Percentiles rank a stretch among this genome's conserved stretches.
phyloP scores from a whole-genome alignment of 305 asterid species.

The Fraxinus ornus region DNA sequence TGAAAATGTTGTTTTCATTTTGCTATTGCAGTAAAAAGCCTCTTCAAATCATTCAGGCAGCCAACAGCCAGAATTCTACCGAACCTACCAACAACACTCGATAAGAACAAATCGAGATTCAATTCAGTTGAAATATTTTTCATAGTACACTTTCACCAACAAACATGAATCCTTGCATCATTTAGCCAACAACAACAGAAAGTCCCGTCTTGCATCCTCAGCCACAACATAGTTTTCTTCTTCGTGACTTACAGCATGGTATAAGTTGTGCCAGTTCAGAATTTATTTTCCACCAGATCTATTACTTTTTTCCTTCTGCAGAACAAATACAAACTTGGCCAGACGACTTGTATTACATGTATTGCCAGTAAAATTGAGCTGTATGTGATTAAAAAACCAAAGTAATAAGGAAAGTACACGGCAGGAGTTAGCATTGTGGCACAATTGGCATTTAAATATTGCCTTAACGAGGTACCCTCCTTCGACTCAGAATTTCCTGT shows the following conservation, averaged over 20 bases:
- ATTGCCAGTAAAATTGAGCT: background rate
- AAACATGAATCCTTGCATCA: conserved; percentile 2
- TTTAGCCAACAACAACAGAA: background rate
- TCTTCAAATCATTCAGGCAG: background rate
- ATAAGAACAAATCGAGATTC: background rate
- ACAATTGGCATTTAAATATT: background rate
- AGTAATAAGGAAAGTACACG: background rate
- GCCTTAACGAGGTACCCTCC: conserved; percentile 59
- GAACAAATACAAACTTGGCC: conserved; percentile 43
- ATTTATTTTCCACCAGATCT: background rate
- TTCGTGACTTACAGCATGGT: background rate
- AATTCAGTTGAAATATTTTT: background rate
- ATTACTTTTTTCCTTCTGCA: conserved; percentile 19
- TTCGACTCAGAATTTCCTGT: conserved; percentile 68
- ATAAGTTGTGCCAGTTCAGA: background rate
- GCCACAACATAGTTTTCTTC: background rate
- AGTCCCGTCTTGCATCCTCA: background rate
- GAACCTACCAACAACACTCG: background rate
- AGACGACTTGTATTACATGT: conserved; percentile 2
- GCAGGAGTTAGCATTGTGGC: background rate
- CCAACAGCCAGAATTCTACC: background rate
- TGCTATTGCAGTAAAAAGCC: background rate
- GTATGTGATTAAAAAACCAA: background rate
- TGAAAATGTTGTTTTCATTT: background rate
- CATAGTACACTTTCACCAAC: background rate